Evolutionary conservation across 2,329 filamentous ascomycete species (phyloP).

Genomic region (Cladosporium sp.): DNA sequence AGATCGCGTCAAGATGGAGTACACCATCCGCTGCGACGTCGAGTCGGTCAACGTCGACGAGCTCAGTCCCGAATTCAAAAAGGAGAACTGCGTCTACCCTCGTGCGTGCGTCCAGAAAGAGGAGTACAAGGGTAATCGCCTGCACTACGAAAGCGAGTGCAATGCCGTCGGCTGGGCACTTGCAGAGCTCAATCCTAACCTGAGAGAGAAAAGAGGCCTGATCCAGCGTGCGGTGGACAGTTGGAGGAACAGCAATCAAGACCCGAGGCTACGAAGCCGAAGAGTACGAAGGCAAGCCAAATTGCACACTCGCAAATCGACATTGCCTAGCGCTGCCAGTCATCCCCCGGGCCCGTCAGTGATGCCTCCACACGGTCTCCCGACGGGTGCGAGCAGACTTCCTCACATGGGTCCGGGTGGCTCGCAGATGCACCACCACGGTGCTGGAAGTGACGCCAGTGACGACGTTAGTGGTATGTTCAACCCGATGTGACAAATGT

Average conservation of each 20-base stretch:
- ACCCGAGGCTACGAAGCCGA: slow-evolving; percentile 81
- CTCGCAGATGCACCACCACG: slow-evolving; percentile 59
- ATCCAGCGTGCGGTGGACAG: slow-evolving; percentile 97
- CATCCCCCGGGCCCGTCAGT: slow-evolving; percentile 62
- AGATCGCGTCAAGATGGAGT: slow-evolving; percentile 98
- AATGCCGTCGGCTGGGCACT: slow-evolving; percentile 99
- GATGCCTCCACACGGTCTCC: slow-evolving; percentile 61
- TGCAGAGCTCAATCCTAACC: slow-evolving; percentile 82
- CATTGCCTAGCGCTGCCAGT: slow-evolving; percentile 18
- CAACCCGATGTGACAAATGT: slow-evolving; percentile 71
- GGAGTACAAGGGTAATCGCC: slow-evolving; percentile 88
- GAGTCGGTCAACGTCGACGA: slow-evolving; percentile 91
- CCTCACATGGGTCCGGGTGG: slow-evolving; percentile 56
- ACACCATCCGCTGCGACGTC: slow-evolving; percentile 95
- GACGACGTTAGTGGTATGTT: slow-evolving; percentile 95
- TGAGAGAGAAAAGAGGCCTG: slow-evolving; percentile 87
- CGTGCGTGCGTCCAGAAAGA: slow-evolving; percentile 92
- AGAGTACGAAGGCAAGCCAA: slow-evolving; percentile 93
- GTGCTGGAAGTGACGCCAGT: slow-evolving; percentile 60
- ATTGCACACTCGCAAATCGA: slow-evolving; percentile 64
- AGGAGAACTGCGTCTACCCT: slow-evolving; percentile 96
- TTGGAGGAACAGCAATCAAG: slow-evolving; percentile 98
- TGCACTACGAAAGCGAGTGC: slow-evolving; percentile 97
- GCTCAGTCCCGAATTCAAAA: slow-evolving; percentile 83
- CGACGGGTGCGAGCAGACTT: slow-evolving; percentile 46